Evolutionary conservation across 371 early-diverging fungal genomes (phyloP).

Genomic region (Funneliformis caledonium): DNA sequence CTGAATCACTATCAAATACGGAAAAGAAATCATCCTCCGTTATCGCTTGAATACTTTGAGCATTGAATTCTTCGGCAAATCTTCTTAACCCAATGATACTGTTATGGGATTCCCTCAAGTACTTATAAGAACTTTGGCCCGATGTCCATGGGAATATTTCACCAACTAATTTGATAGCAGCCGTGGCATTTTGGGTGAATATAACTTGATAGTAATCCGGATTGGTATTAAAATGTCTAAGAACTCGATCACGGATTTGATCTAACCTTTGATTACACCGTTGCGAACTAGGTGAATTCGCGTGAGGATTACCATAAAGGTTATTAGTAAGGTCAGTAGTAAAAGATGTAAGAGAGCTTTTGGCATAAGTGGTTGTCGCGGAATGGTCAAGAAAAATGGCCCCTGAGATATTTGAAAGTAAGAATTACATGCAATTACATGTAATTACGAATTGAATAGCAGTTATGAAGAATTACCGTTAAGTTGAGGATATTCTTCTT

Average conservation of each 20-base stretch:
- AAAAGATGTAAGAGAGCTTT: constrained; percentile 51
- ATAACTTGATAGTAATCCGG: constrained; percentile 58
- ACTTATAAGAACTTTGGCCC: constrained; percentile 50
- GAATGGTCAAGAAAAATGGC: constrained; percentile 71
- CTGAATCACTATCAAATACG: neutral
- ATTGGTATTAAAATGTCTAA: constrained; percentile 53
- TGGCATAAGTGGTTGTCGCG: constrained; percentile 63
- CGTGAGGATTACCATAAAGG: constrained; percentile 76
- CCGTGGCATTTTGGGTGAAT: constrained; percentile 65
- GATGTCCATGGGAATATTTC: constrained; percentile 57
- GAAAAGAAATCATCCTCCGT: constrained; percentile 40
- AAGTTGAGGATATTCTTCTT: constrained; percentile 59
- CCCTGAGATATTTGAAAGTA: constrained; percentile 32
- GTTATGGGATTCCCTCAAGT: constrained; percentile 66
- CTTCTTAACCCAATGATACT: constrained; percentile 71
- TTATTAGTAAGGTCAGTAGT: constrained; percentile 52
- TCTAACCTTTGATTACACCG: constrained; percentile 55
- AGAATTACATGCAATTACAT: neutral
- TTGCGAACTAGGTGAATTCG: constrained; percentile 56
- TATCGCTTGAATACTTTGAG: neutral
- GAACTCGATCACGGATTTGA: constrained; percentile 54
- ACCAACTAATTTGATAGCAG: constrained; percentile 61
- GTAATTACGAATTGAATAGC: neutral
- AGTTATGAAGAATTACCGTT: constrained; percentile 38
- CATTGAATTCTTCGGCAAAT: constrained; percentile 44